These are phyloP conservation scores for Colletotrichum spaethianum DNA, from an alignment of 2,329 filamentous ascomycete species.

Conservation along the genomic window DNA sequence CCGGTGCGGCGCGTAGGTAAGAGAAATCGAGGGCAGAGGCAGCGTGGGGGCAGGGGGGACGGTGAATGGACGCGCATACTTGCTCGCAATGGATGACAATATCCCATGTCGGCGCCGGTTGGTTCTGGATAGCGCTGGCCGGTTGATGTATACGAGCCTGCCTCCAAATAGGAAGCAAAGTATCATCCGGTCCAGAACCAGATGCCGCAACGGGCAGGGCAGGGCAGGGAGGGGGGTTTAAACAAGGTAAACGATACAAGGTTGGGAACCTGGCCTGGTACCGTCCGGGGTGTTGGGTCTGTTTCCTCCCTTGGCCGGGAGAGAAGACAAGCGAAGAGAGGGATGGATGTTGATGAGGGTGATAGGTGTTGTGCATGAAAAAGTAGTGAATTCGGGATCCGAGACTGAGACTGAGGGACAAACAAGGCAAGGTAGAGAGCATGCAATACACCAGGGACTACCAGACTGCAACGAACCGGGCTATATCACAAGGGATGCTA, in stretches of 20 bases:
- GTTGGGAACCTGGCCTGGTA: conserved; percentile 7
- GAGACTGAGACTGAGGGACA: background rate
- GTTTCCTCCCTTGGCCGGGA: conserved; percentile 8
- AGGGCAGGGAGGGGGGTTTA: conserved; percentile 9
- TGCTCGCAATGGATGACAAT: conserved; percentile 26
- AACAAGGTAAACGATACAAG: conserved; percentile 15
- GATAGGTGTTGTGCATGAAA: conserved; percentile 10
- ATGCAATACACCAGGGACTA: background rate
- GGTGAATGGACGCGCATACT: conserved; percentile 35
- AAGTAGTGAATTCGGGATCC: background rate
- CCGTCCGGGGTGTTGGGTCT: conserved; percentile 3
- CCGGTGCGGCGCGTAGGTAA: conserved; percentile 6
- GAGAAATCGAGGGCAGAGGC: conserved; percentile 9
- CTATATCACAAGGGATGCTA: conserved; percentile 21
- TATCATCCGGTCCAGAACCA: conserved; percentile 13
- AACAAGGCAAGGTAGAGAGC: background rate
- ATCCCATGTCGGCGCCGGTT: conserved; percentile 29
- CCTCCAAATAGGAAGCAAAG: conserved; percentile 13
- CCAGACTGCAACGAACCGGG: conserved; percentile 15
- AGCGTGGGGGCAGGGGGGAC: conserved; percentile 25
- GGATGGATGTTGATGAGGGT: conserved; percentile 17
- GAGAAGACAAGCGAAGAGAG: conserved; percentile 1
- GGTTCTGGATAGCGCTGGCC: conserved; percentile 10
- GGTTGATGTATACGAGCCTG: conserved; percentile 14
- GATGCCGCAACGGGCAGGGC: conserved; percentile 3